phyloP scores from a whole-genome alignment of 257 asterid species.

The Solanum chiquidenum region DNA sequence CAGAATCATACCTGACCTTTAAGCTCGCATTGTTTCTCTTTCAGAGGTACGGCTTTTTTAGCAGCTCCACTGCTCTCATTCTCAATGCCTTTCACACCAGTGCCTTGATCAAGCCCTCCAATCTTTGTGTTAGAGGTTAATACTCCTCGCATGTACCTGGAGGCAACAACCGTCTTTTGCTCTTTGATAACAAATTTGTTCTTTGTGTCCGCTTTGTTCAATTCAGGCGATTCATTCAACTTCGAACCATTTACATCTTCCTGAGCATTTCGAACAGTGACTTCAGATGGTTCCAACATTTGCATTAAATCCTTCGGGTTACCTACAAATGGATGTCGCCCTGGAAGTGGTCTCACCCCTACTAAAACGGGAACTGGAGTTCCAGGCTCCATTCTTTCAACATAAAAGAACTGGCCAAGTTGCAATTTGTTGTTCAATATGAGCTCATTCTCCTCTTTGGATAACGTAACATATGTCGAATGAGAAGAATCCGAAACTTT shows the following conservation, averaged over 20 bases:
- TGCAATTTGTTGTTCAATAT: constrained; percentile 70
- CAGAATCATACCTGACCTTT: constrained; percentile 48
- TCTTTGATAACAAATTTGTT: constrained; percentile 67
- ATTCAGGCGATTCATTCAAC: constrained; percentile 2
- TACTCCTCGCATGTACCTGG: constrained; percentile 73
- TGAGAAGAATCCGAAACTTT: constrained; percentile 89
- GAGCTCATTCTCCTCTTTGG: constrained; percentile 58
- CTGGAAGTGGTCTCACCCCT: constrained; percentile 71
- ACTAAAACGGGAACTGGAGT: constrained; percentile 60
- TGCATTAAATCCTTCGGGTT: constrained; percentile 84
- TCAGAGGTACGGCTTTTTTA: constrained; percentile 22
- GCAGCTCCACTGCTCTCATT: constrained; percentile 21
- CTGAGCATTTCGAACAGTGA: constrained; percentile 15
- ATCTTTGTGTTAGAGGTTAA: constrained; percentile 31
- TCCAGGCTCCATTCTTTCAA: constrained; percentile 60
- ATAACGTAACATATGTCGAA: constrained; percentile 61
- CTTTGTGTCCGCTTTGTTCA: constrained; percentile 22
- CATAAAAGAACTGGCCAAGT: constrained; percentile 73
- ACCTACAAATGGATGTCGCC: constrained; percentile 73
- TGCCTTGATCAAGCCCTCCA: constrained; percentile 23
- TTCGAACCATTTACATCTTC: constrained; percentile 1
- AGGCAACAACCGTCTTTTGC: constrained; percentile 62
- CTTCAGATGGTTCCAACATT: constrained; percentile 42
- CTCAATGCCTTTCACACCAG: constrained; percentile 11
- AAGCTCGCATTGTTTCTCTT: constrained; percentile 35